A percentile compares a stretch with the other conserved stretches of the same genome.
phyloP scores from a whole-genome alignment of 1,284 basidiomycete genomes.

The Grifola frondosa region DNA sequence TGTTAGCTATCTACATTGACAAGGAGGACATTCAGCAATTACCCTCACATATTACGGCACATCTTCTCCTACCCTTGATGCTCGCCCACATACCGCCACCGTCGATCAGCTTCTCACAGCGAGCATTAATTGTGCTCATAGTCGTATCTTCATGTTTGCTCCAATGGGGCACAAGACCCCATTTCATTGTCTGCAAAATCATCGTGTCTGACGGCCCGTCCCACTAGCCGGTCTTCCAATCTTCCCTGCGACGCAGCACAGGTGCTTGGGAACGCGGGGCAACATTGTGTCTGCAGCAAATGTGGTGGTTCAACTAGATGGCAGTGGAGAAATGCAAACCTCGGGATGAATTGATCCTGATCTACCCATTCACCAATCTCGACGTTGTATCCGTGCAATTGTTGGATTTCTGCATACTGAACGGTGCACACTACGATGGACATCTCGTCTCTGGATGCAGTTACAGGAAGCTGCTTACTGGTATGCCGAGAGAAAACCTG shows the following conservation, averaged over 20 bases:
- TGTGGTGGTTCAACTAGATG: slow-evolving; percentile 26
- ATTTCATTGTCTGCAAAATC: slow-evolving; percentile 78
- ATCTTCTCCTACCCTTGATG: slow-evolving; percentile 78
- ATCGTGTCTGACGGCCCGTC: slow-evolving; percentile 24
- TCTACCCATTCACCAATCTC: slow-evolving; percentile 63
- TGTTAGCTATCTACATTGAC: slow-evolving; percentile 8
- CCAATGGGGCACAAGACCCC: slow-evolving; percentile 90
- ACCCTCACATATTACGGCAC: slow-evolving; percentile 81
- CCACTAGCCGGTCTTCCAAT: neutral
- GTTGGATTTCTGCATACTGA: slow-evolving; percentile 41
- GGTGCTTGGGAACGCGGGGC: slow-evolving; percentile 70
- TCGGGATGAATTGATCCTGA: slow-evolving; percentile 54
- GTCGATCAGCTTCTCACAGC: slow-evolving; percentile 78
- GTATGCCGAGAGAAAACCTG: slow-evolving; percentile 56
- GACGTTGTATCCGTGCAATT: slow-evolving; percentile 41
- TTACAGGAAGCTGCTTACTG: slow-evolving; percentile 34
- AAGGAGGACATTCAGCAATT: slow-evolving; percentile 33
- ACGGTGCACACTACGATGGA: neutral
- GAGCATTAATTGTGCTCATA: slow-evolving; percentile 87
- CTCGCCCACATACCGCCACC: slow-evolving; percentile 79
- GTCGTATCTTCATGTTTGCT: slow-evolving; percentile 70
- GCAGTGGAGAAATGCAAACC: slow-evolving; percentile 17
- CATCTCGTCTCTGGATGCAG: neutral
- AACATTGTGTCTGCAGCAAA: slow-evolving; percentile 53
- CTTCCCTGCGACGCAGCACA: slow-evolving; percentile 49